Evolutionary conservation across 805 yeast genomes (phyloP), one percentile per base, ranked within the genome.

Genomic region (Isabelozyma pseudorhagii): DNA sequence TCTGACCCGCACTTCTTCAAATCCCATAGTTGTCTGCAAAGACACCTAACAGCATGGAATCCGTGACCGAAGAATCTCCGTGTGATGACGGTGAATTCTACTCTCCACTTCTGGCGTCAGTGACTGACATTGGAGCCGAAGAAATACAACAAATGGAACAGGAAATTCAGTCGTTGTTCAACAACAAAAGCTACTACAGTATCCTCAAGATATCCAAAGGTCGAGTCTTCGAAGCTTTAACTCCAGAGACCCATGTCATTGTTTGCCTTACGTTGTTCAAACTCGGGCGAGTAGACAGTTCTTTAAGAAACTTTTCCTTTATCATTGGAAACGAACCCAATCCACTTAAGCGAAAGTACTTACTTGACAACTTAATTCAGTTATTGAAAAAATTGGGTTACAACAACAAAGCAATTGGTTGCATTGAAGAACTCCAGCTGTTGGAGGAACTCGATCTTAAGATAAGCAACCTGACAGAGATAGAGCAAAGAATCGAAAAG

Each of bases 261-360:
- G 18, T 62, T 8, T 55, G 64, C 4, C 47, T 60, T 10, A 50
- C 61, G 2, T 47, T 66, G 38, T 57, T 63, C 44, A 46, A 52
- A 8, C 42, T 66, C 11, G 71, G 72, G 1, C 46, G 71, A 15
- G 38, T 51, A 14, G 56, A 53, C 14, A 58, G 60, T 7, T 68
- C 60, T 1, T 47, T 64, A 11, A 47, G 72, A 21, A 63, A 64
- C 44, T 45, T 63, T 13, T 59, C 69, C 0, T 27, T 66, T 8
- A 56, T 63, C 3, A 58, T 64, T 11, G 72, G 66, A 43, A 42
- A 52, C 21, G 65, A 62, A 43, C 29, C 46, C 21, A 53, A 50
- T 39, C 41, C 46, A 5, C 31, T 42, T 14, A 55, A 54, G 15
- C 50, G 60, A 42, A 58, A 56, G 27, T 42, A 54, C 41, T 48